These are phyloP conservation scores for Lentinula boryana DNA, from an alignment of 768 basidiomycete species.

Conservation along the genomic window DNA sequence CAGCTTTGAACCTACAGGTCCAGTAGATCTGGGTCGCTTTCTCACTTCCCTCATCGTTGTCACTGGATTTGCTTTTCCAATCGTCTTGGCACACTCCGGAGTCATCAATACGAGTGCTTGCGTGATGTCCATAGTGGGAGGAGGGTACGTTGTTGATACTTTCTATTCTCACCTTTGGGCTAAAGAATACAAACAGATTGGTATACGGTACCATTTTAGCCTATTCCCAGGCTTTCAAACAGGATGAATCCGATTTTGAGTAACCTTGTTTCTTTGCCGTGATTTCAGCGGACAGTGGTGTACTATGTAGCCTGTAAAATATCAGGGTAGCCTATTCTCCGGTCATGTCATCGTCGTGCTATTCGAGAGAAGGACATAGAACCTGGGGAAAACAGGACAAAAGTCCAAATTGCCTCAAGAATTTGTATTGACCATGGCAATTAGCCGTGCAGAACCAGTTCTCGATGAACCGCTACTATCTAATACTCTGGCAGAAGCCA, in stretches of 20 bases:
- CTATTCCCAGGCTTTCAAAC: conserved; percentile 78
- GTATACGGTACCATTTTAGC: conserved; percentile 90
- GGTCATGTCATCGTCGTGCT: background rate
- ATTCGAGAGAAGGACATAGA: background rate
- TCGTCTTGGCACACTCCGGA: conserved; percentile 87
- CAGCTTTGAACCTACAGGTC: conserved; percentile 63
- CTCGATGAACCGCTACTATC: conserved; percentile 3
- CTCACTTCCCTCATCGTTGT: conserved; percentile 87
- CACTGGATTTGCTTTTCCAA: conserved; percentile 88
- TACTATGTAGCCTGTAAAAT: conserved; percentile 6
- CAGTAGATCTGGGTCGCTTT: conserved; percentile 91
- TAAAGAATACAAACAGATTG: conserved; percentile 34
- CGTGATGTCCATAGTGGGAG: conserved; percentile 92
- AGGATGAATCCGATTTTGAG: conserved; percentile 80
- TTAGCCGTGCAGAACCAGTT: conserved; percentile 35
- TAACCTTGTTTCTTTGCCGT: conserved; percentile 20
- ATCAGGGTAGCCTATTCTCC: background rate
- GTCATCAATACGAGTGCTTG: conserved; percentile 82
- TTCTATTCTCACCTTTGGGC: conserved; percentile 3
- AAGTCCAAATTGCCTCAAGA: conserved; percentile 6
- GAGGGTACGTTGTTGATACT: conserved; percentile 52
- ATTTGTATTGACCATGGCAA: conserved; percentile 25
- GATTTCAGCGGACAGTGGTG: background rate
- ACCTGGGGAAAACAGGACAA: background rate
- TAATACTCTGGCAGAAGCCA: conserved; percentile 34